These are phyloP conservation scores for Waltiozyma sp. DNA, from an alignment of 1,139 yeast species.

Conservation along the genomic window DNA sequence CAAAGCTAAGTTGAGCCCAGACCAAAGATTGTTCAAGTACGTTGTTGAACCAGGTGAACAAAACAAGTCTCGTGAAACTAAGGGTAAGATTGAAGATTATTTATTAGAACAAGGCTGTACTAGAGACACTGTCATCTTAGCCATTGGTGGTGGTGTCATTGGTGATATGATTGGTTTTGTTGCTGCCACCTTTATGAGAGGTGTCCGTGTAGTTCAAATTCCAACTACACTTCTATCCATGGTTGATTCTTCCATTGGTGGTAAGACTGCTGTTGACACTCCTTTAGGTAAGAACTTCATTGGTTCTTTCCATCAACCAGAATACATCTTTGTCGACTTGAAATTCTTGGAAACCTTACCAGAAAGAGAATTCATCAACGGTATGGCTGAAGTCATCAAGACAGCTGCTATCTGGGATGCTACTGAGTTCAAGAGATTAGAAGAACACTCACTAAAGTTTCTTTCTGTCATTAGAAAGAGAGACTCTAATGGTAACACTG, in stretches of 20 bases:
- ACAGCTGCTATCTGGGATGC: slow-evolving; percentile 99
- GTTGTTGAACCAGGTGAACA: slow-evolving; percentile 89
- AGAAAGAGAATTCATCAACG: slow-evolving; percentile 88
- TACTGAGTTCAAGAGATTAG: slow-evolving; percentile 73
- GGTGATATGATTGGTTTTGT: slow-evolving; percentile 99
- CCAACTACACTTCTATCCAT: slow-evolving; percentile 91
- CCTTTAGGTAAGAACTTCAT: slow-evolving; percentile 92
- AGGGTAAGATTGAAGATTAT: slow-evolving; percentile 90
- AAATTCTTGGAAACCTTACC: slow-evolving; percentile 84
- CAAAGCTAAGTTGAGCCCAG: slow-evolving; percentile 28
- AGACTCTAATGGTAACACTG: slow-evolving; percentile 23
- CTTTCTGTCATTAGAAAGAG: slow-evolving; percentile 44
- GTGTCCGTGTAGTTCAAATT: slow-evolving; percentile 85
- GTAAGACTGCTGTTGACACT: slow-evolving; percentile 98
- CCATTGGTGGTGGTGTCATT: slow-evolving; percentile 97
- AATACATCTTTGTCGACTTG: slow-evolving; percentile 79
- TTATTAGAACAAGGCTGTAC: slow-evolving; percentile 83
- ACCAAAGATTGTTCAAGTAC: slow-evolving; percentile 59
- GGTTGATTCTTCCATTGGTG: slow-evolving; percentile 99
- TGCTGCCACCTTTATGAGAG: slow-evolving; percentile 98
- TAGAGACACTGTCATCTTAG: slow-evolving; percentile 88
- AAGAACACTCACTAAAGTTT: slow-evolving; percentile 59
- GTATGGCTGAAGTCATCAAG: slow-evolving; percentile 97
- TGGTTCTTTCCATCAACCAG: slow-evolving; percentile 98
- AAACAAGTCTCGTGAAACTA: slow-evolving; percentile 77